Percentiles rank a stretch among this genome's conserved stretches.
These are phyloP conservation scores for Plasmodium coatneyi DNA, from an alignment of 169 alveolate species.

Conservation along the genomic window DNA sequence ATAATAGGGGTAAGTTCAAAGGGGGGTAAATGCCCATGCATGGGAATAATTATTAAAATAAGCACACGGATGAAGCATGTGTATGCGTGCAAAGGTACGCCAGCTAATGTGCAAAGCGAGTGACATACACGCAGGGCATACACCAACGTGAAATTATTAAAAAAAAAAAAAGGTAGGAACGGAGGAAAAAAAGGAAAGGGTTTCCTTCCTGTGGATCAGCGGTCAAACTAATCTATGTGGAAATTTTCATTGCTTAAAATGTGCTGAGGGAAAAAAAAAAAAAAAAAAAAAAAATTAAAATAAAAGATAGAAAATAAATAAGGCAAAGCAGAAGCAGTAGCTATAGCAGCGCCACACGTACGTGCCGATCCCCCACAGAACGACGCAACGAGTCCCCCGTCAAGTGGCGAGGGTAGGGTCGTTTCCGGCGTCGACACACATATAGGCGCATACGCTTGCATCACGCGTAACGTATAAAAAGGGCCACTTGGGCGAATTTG, in stretches of 20 bases:
- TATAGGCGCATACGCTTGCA: background rate
- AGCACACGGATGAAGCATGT: background rate
- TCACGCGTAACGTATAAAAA: background rate
- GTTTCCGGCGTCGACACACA: background rate
- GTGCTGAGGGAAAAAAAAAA: slow-evolving; percentile 24
- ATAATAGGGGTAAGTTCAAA: background rate
- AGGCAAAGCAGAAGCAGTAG: background rate
- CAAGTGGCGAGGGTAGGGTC: background rate
- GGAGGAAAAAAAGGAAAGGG: background rate
- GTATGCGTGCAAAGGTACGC: background rate
- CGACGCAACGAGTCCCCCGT: background rate
- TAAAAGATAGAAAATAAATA: background rate
- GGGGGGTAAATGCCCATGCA: background rate
- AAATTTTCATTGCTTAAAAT: slow-evolving; percentile 72
- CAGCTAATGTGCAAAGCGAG: background rate
- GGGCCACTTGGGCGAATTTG: background rate
- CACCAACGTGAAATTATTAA: background rate
- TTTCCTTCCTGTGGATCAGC: background rate
- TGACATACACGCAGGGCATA: background rate
- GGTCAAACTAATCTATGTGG: slow-evolving; percentile 57
- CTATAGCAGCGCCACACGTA: background rate
- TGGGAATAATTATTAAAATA: background rate
- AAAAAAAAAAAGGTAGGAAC: background rate
- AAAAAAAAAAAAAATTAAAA: background rate
- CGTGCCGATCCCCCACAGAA: background rate